Evolutionary conservation across 345 rosid genomes (phyloP).

Genomic region (Salix exigua): DNA sequence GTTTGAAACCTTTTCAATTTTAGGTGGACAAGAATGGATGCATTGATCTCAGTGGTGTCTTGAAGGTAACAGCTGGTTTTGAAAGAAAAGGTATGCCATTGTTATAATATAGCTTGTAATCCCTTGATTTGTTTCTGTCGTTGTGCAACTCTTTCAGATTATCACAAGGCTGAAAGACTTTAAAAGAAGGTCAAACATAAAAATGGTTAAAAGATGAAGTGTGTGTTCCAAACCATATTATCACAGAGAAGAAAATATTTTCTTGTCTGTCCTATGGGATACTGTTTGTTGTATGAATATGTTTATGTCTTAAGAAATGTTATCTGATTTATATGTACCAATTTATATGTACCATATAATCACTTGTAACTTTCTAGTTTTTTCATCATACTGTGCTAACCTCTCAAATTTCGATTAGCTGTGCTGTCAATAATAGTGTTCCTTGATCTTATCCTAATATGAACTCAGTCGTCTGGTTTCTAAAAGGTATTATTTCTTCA

Average conservation of each 20-base stretch:
- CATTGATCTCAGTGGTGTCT: constrained; percentile 51
- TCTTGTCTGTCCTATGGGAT: neutral
- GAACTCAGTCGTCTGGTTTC: neutral
- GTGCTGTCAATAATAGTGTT: neutral
- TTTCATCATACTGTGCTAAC: neutral
- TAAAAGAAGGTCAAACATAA: neutral
- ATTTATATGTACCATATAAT: neutral
- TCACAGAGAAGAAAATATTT: neutral
- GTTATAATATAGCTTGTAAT: neutral
- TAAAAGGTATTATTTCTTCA: neutral
- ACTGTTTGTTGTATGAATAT: neutral
- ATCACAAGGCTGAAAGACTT: neutral
- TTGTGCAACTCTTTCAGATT: neutral
- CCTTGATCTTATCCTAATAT: neutral
- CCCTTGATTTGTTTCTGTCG: neutral
- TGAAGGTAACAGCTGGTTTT: constrained; percentile 59
- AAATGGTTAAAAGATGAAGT: neutral
- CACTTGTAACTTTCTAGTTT: neutral
- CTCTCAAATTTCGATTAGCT: neutral
- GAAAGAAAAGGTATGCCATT: constrained; percentile 45
- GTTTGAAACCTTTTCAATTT: neutral
- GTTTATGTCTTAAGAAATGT: neutral
- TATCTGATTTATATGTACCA: neutral
- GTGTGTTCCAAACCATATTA: neutral
- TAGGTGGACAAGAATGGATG: constrained; percentile 57